Evolutionary conservation across 495 filamentous ascomycete species (phyloP), one percentile per base, ranked within the genome.

Genomic region (Neurospora africana): DNA sequence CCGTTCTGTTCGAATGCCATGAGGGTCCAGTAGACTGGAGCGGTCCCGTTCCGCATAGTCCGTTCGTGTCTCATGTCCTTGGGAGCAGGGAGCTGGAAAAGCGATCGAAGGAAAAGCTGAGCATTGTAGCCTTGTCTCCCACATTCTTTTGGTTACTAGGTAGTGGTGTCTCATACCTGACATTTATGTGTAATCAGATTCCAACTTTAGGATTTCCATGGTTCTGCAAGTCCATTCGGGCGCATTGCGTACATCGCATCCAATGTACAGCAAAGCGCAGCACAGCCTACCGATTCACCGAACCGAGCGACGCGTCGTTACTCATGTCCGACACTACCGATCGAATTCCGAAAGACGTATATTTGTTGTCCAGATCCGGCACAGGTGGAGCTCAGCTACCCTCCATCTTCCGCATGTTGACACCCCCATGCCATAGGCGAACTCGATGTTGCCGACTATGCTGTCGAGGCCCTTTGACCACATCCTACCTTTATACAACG

Each of bases 1-100:
- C n/a, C 21, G 3, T 2, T 15, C 4, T 23, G 11, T 3, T 15
- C 47, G 23, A 58, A 47, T 23, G 3, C 0, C 23, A 17, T 3
- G 0, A 58, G 11, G 2, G 11, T 15, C 5, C 0, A 27, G 23
- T 0, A 13, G 0, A 47, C 21, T 15, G 13, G 13, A 5, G 2
- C 47, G 47, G 21, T 58, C 47, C 43, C 47, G 21, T 27, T 58
- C 11, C 43, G n/a, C 10, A 2, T 6, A 53, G 44, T 53, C n/a
- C 1, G 21, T 27, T 21, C n/a, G 8, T 23, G n/a, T 13, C 10
- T 13, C 10, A 10, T 23, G 10, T 10, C 5, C 11, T 23, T 27
- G n/a, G 21, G 21, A 58, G 9, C 4, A 23, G 10, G 47, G 21
- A 6, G 21, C 11, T 58, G 19, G 43, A 17, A 9, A 11, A 27